phyloP scores from a whole-genome alignment of 225 moss, liverwort and hornwort species.

The Ulota crispa region DNA sequence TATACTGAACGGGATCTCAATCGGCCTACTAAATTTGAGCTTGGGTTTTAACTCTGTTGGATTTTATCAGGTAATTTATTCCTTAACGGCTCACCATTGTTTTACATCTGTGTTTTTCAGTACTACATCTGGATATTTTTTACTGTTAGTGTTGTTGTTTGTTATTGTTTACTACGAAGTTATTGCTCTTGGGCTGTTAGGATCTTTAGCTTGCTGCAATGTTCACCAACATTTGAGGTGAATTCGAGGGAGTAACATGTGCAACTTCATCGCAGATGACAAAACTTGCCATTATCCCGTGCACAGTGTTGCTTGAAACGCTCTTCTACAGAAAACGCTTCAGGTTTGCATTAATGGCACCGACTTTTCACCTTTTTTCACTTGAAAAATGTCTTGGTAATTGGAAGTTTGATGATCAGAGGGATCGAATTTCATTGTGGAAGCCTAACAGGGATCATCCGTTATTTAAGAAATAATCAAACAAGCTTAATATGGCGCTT shows the following conservation, averaged over 20 bases:
- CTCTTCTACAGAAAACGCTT: constrained; percentile 78
- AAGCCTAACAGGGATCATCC: not conserved
- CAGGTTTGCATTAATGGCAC: constrained; percentile 53
- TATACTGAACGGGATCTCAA: constrained; percentile 69
- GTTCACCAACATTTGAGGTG: constrained; percentile 20
- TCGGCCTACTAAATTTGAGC: constrained; percentile 92
- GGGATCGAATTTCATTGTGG: not conserved
- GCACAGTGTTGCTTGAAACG: constrained; percentile 94
- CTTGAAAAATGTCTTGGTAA: not conserved
- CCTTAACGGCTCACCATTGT: not conserved
- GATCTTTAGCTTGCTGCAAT: constrained; percentile 17
- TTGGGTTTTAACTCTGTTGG: constrained; percentile 98
- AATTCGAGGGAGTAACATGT: constrained; percentile 30
- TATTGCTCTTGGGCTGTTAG: constrained; percentile 16
- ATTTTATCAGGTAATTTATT: constrained; percentile 80
- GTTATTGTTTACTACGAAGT: not conserved
- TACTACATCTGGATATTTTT: not conserved
- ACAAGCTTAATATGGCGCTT: not conserved
- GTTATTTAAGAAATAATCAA: not conserved
- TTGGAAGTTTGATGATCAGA: not conserved
- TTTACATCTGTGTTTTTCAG: constrained; percentile 13
- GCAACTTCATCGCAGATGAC: constrained; percentile 65
- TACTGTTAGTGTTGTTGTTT: not conserved
- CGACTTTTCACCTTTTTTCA: not conserved
- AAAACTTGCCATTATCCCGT: constrained; percentile 90